phyloP scores from a whole-genome alignment of 495 filamentous ascomycete genomes.

The Chaetomidium leptoderma region DNA sequence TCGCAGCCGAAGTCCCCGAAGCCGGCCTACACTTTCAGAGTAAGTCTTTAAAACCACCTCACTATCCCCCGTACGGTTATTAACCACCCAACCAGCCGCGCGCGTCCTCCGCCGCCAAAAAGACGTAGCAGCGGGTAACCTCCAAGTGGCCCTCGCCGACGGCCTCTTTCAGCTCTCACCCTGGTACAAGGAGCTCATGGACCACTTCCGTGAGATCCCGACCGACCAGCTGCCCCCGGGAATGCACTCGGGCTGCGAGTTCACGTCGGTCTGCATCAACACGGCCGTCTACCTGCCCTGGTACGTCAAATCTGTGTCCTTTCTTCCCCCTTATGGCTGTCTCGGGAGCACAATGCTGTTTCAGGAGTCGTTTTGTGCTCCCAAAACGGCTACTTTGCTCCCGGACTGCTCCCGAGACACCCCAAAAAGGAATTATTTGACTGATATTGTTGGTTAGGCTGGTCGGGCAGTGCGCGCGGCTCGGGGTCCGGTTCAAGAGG shows the following conservation, averaged over 20 bases:
- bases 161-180: slow-evolving; percentile 65
- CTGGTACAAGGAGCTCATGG: slow-evolving; percentile 79
- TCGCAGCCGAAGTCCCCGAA: slow-evolving; percentile 72
- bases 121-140: slow-evolving; percentile 26
- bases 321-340: too few relatives aligned
- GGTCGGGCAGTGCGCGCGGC: slow-evolving; percentile 64
- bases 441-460: too few relatives aligned
- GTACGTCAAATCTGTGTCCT: too few relatives aligned
- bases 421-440: too few relatives aligned
- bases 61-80: neutral
- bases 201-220: slow-evolving; percentile 59
- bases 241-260: slow-evolving; percentile 63
- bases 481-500: slow-evolving; percentile 63
- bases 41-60: slow-evolving; percentile 33
- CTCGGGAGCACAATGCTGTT: too few relatives aligned
- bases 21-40: slow-evolving; percentile 87
- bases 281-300: slow-evolving; percentile 81
- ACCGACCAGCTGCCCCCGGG: slow-evolving; percentile 53
- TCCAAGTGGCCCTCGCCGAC: slow-evolving; percentile 37
- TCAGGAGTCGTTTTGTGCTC: too few relatives aligned
- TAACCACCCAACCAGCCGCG: slow-evolving; percentile 29
- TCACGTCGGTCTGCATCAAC: slow-evolving; percentile 88
- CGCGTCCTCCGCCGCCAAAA: slow-evolving; percentile 42
- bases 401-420: too few relatives aligned
- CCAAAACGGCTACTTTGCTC: too few relatives aligned